Base-by-base conservation (phyloP, 129 eudicot species). In the Smallanthus sonchifolius region DNA sequence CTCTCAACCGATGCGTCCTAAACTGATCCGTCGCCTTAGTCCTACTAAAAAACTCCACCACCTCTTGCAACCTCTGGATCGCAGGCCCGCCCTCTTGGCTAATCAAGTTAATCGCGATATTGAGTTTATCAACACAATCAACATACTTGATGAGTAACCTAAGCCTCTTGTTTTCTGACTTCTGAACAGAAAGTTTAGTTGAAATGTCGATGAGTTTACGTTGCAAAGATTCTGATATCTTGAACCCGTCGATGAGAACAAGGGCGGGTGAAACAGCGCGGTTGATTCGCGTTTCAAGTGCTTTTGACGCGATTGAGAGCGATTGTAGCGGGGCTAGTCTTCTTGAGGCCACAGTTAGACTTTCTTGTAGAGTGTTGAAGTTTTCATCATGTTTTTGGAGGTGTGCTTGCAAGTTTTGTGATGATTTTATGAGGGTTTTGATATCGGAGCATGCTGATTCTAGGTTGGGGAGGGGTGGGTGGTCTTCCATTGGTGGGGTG, bases 41-140 rank as follows among this genome's bases (percentile, higher is more conserved):
- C 87, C 97, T 78, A 51, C 97, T 91, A 80, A 91, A 79, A 75
- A 85, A 91, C 91, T 91, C 97, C 66, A 91, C 97, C 82, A 91
- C 97, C 72, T 91, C 97, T 49, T 91, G 97, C 51, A 91, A 78
- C 81, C 87, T 77, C 83, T 84, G 97, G 24, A 91, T 86, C 1
- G 95, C 91, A 0, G 92, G 97, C 73, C 86, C 97, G 10, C 95
- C 88, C 54, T 88, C 97, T 63, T 81, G 82, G 68, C 94, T 68
- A 52, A 91, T 84, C 69, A 79, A 75, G 79, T 73, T 67, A 4
- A 91, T 82, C 2, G 95, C 86, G 2, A 48, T 73, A 15, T 91
- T 84, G 34, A 91, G 69, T 67, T 83, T 72, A 63, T 91, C 88
- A 4, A 91, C 91, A 70, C 89, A 87, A 40, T 81, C 97, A 10